A percentile compares a stretch with the other conserved stretches of the same genome.
phyloP scores from a whole-genome alignment of 768 basidiomycete genomes.

The Chalciporus chontae region DNA sequence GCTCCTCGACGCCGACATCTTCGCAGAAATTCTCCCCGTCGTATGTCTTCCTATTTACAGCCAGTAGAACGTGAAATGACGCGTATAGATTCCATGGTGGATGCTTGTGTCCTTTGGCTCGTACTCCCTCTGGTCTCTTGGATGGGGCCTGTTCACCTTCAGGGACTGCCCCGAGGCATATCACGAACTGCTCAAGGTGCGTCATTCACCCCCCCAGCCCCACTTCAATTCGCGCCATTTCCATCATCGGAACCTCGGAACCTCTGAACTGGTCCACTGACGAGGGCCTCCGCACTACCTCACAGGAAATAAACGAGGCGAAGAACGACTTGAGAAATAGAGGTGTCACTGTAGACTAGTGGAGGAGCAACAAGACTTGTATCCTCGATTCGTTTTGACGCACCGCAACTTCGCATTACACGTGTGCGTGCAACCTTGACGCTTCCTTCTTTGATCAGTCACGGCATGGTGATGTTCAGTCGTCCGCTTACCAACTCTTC shows the following conservation, averaged over 20 bases:
- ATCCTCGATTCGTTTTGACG: neutral
- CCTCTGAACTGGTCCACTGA: no score
- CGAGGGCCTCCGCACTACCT: neutral
- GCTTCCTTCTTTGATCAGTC: no score
- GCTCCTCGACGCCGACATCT: conserved; percentile 7
- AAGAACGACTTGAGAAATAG: conserved; percentile 55
- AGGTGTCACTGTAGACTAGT: conserved; percentile 59
- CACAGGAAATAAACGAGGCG: conserved; percentile 57
- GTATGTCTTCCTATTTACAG: conserved; percentile 6
- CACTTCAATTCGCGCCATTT: no score
- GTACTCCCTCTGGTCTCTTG: conserved; percentile 74
- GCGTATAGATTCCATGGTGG: conserved; percentile 74
- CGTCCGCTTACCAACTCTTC: no score
- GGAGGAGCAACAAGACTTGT: neutral
- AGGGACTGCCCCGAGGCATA: conserved; percentile 81
- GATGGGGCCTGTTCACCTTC: conserved; percentile 70
- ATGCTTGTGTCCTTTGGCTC: conserved; percentile 75
- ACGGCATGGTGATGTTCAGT: neutral
- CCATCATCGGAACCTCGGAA: no score
- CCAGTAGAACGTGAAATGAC: neutral
- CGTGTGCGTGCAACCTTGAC: no score
- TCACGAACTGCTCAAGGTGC: conserved; percentile 57
- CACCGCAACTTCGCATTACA: no score
- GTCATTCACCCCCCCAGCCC: neutral
- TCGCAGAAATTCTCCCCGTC: conserved; percentile 11